Evolutionary conservation across 2,329 filamentous ascomycete genomes (phyloP).

Genomic region (Teratosphaeria pseudoeucalypti): DNA sequence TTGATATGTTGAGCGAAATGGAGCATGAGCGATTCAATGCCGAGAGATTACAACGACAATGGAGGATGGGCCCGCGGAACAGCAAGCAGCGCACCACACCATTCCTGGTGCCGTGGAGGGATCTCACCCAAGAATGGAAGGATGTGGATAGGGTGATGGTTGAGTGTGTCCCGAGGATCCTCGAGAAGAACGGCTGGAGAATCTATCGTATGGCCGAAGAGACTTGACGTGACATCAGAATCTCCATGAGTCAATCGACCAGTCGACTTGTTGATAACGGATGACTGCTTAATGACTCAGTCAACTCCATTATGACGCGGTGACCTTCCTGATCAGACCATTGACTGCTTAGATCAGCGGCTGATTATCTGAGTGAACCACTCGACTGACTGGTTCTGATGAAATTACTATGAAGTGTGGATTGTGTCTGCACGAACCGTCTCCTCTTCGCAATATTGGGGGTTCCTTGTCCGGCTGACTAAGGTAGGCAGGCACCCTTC

Average conservation of each 20-base stretch:
- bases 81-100: slow-evolving; percentile 24
- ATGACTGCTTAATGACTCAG: neutral
- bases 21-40: slow-evolving; percentile 28
- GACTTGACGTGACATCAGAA: neutral
- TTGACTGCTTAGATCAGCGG: too few species aligned
- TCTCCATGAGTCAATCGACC: too few species aligned
- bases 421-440: neutral
- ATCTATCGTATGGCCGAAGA: slow-evolving; percentile 22
- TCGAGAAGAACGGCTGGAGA: slow-evolving; percentile 22
- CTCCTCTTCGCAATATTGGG: too few species aligned
- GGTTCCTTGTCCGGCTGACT: too few species aligned
- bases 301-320: too few species aligned
- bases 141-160: slow-evolving; percentile 29
- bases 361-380: too few species aligned
- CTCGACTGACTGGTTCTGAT: too few species aligned
- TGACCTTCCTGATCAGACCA: too few species aligned
- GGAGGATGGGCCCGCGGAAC: slow-evolving; percentile 24
- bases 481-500: too few species aligned
- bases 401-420: too few species aligned
- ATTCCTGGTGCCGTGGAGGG: slow-evolving; percentile 26
- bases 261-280: neutral
- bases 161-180: slow-evolving; percentile 23
- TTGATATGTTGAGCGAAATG: slow-evolving; percentile 25
- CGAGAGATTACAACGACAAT: slow-evolving; percentile 25
- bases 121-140: slow-evolving; percentile 25